These are phyloP conservation scores for Paramecium bursaria DNA, from an alignment of 73 alveolate species.

Conservation along the genomic window DNA sequence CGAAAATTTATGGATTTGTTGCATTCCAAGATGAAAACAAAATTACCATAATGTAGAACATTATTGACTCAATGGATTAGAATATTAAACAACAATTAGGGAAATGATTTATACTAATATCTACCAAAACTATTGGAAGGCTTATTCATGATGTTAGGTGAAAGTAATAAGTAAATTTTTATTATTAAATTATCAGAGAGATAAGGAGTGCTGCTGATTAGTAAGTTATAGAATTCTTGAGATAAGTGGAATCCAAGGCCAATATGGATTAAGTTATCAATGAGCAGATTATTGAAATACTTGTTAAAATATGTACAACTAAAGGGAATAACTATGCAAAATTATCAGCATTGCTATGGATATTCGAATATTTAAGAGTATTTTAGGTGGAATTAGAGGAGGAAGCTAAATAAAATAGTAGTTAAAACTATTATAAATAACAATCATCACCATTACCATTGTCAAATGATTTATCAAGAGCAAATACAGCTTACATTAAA, in stretches of 20 bases:
- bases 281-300: conserved; percentile 47
- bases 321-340: conserved; percentile 57
- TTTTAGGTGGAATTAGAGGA: conserved; percentile 46
- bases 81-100: conserved; percentile 6
- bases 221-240: conserved; percentile 38
- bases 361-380: conserved; percentile 58
- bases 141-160: conserved; percentile 56
- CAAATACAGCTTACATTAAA: background rate
- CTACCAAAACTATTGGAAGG: conserved; percentile 39
- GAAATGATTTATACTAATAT: conserved; percentile 26
- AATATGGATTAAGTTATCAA: conserved; percentile 20
- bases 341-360: conserved; percentile 39
- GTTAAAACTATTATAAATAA: background rate
- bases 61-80: conserved; percentile 28
- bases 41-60: conserved; percentile 6
- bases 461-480: background rate
- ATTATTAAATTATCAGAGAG: no score
- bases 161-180: conserved; percentile 20
- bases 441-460: background rate
- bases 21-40: conserved; percentile 14
- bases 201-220: conserved; percentile 13
- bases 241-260: conserved; percentile 25
- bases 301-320: conserved; percentile 13
- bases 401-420: background rate
- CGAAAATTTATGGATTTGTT: background rate